These are phyloP conservation scores for Aspergillus leporis DNA, from an alignment of 495 filamentous ascomycete genomes.

Conservation along the genomic window DNA sequence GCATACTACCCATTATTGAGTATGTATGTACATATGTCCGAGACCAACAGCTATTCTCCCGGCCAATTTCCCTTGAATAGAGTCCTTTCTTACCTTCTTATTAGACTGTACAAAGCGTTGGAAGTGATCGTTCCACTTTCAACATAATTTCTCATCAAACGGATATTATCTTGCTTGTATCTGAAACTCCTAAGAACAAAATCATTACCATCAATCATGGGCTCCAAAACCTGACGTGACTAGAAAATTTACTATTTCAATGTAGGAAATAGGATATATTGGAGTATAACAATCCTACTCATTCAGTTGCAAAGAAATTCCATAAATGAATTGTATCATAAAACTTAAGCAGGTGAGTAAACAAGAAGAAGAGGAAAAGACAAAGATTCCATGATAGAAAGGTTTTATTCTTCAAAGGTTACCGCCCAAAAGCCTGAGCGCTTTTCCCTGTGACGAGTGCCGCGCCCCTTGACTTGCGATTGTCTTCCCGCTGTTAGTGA, in stretches of 20 bases:
- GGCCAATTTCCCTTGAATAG: not conserved
- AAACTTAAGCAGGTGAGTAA: not conserved
- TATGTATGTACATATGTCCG: too few species aligned
- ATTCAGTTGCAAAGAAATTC: not conserved
- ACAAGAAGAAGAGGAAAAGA: not conserved
- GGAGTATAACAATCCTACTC: not conserved
- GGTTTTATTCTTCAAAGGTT: not conserved
- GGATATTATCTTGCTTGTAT: conserved; percentile 1
- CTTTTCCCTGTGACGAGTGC: conserved; percentile 2
- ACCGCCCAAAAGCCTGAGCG: not conserved
- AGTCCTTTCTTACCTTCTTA: not conserved
- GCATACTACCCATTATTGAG: not conserved
- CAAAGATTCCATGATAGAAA: not conserved
- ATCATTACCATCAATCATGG: not conserved
- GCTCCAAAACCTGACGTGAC: not conserved
- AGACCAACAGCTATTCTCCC: too few species aligned
- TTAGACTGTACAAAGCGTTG: not conserved
- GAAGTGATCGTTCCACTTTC: not conserved
- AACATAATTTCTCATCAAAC: not conserved
- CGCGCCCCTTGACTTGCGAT: conserved; percentile 8
- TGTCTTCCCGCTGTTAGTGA: conserved; percentile 20
- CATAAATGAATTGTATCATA: not conserved
- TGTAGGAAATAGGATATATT: not conserved
- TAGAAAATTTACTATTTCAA: not conserved
- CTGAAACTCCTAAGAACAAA: conserved; percentile 5